Conservation (phyloP, 1,284 basidiomycete species). For the Sparassis latifolia region DNA sequence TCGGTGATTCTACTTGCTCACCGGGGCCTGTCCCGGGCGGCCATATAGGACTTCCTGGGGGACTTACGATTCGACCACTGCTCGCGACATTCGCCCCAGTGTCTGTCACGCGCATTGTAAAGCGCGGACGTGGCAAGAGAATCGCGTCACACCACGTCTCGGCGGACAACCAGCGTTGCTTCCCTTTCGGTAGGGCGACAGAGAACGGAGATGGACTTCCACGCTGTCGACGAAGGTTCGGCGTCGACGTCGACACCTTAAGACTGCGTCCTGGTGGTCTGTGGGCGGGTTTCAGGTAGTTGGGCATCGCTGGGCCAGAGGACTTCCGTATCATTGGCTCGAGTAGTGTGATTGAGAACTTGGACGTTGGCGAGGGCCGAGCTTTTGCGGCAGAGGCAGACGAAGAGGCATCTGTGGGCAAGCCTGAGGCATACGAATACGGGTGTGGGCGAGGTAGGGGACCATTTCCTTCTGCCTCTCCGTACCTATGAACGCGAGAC, state of each 20-base stretch:
- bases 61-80: slow-evolving; percentile 41
- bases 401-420: slow-evolving; percentile 8
- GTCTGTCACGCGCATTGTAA: slow-evolving; percentile 38
- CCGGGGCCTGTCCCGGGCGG: slow-evolving; percentile 13
- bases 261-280: slow-evolving; percentile 23
- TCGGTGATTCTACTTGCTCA: slow-evolving; percentile 1
- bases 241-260: slow-evolving; percentile 53
- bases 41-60: slow-evolving; percentile 40
- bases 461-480: too few species aligned
- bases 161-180: slow-evolving; percentile 60
- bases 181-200: slow-evolving; percentile 27
- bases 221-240: slow-evolving; percentile 41
- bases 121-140: slow-evolving; percentile 64
- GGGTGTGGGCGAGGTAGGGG: slow-evolving; percentile 32
- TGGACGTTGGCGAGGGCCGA: slow-evolving; percentile 8
- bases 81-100: slow-evolving; percentile 6
- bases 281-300: slow-evolving; percentile 19
- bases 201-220: slow-evolving; percentile 1
- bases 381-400: slow-evolving; percentile 18
- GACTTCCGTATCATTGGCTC: slow-evolving; percentile 17
- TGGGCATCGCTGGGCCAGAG: slow-evolving; percentile 10
- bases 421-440: slow-evolving; percentile 42
- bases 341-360: slow-evolving; percentile 16
- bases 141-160: slow-evolving; percentile 78
- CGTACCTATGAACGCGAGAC: too few species aligned